Evolutionary conservation across 2,329 filamentous ascomycete genomes (phyloP), one percentile per base, ranked within the genome.

Genomic region (Monosporascus cannonballus): DNA sequence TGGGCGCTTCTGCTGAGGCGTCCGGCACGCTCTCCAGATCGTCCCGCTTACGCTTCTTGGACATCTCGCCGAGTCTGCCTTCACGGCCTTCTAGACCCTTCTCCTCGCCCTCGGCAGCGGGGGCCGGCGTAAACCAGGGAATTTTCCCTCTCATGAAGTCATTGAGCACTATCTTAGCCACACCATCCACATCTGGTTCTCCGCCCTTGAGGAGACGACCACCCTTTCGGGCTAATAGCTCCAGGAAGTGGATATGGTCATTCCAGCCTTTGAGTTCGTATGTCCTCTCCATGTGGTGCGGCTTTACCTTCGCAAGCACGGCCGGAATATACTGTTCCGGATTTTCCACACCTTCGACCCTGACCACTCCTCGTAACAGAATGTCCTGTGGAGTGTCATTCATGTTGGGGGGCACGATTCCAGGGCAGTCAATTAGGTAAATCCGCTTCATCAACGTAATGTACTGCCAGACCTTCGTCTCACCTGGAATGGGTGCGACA

Each of bases 381-480:
- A 99, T 87, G 59, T 96, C 92, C 63, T 92, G 84, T 27, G 92
- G 89, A 0, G 86, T 89, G 65, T 96, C 93, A 51, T 84, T 83
- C 56, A 84, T 84, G 59, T 89, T 94, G 0, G 94, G 93, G 4
- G 94, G 94, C 1, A 97, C 94, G 41, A 99, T 91, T 70, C 94
- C 94, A 39, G 94, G 94, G 65, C 93, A 97, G 65, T 99, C 94
- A 62, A 99, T 97, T 51, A 99, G 81, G 71, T 93, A 79, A 42
- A 96, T 96, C 51, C 90, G 80, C 74, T 92, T 95, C 89, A 96
- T 96, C 54, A 97, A 73, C 3, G 91, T 96, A 60, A 96, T 90
- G 66, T 96, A 96, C 69, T 96, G 93, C 93, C 94, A 97, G 30
- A 96, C 89, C 73, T 96, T 97, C 36, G 93, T 97, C 76, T 96